Evolutionary conservation across 192 early-diverging fungal species (phyloP).

Genomic region (Backusella tarrabulga): DNA sequence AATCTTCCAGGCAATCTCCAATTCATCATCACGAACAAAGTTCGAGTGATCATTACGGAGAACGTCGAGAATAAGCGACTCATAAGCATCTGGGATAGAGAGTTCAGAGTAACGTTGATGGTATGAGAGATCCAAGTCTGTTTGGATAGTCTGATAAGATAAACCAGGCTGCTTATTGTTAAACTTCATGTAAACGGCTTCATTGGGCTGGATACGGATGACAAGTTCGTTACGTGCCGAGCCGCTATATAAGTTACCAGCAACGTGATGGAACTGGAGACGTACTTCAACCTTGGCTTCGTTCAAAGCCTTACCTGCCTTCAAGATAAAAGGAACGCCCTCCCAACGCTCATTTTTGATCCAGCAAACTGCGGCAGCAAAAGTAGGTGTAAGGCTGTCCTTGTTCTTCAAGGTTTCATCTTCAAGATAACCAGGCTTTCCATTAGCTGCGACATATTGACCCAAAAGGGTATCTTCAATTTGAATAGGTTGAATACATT

Average conservation of each 20-base stretch:
- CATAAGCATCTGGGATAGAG: slow-evolving; percentile 97
- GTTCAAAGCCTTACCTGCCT: slow-evolving; percentile 88
- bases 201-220: slow-evolving; percentile 90
- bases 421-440: slow-evolving; percentile 91
- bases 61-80: slow-evolving; percentile 91
- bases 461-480: slow-evolving; percentile 87
- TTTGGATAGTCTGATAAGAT: slow-evolving; percentile 77
- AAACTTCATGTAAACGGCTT: slow-evolving; percentile 96
- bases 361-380: slow-evolving; percentile 81
- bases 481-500: slow-evolving; percentile 69
- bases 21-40: slow-evolving; percentile 91
- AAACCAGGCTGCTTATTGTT: slow-evolving; percentile 95
- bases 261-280: slow-evolving; percentile 94
- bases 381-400: slow-evolving; percentile 83
- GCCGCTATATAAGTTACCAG: slow-evolving; percentile 76
- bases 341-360: slow-evolving; percentile 97
- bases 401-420: slow-evolving; percentile 82
- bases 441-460: slow-evolving; percentile 85
- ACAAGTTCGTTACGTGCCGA: slow-evolving; percentile 94
- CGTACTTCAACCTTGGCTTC: slow-evolving; percentile 93
- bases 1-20: slow-evolving; percentile 97
- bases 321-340: slow-evolving; percentile 86
- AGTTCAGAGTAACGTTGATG: slow-evolving; percentile 81
- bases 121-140: slow-evolving; percentile 95
- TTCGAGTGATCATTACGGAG: slow-evolving; percentile 92